A percentile compares a stretch with the other conserved stretches of the same genome.
Conservation (phyloP, 179 eudicot genomes). For the Beta corolliflora region DNA sequence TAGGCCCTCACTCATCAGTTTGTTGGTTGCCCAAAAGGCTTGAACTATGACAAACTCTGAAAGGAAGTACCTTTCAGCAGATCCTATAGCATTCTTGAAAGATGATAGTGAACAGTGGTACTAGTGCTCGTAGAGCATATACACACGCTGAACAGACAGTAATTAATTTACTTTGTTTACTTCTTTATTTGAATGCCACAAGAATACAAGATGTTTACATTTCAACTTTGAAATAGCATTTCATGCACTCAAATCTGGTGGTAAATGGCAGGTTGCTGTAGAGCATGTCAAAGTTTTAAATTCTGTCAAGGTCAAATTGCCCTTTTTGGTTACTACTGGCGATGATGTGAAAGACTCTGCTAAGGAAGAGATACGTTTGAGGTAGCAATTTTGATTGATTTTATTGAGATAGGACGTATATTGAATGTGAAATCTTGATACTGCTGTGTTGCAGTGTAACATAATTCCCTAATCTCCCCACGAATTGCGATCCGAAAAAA, state of each 20-base stretch:
- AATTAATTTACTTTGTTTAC: background rate
- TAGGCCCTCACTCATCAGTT: background rate
- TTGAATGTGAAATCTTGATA: background rate
- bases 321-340: constrained; percentile 81
- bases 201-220: background rate
- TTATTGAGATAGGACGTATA: background rate
- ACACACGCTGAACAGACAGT: background rate
- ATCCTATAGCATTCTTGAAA: background rate
- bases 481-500: too few species aligned
- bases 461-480: too few species aligned
- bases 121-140: constrained; percentile 6
- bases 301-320: constrained; percentile 72
- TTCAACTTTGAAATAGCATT: background rate
- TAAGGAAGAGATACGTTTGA: constrained; percentile 88
- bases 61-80: background rate
- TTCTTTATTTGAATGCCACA: background rate
- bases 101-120: too few species aligned
- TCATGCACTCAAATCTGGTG: background rate
- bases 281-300: constrained; percentile 83
- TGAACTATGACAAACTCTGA: background rate
- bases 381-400: constrained; percentile 45
- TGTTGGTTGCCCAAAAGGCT: background rate
- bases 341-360: constrained; percentile 77
- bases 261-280: constrained; percentile 65
- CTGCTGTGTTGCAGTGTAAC: too few species aligned